phyloP scores from a whole-genome alignment of 1,139 yeast species.

The Lodderomyces parapsilosis region DNA sequence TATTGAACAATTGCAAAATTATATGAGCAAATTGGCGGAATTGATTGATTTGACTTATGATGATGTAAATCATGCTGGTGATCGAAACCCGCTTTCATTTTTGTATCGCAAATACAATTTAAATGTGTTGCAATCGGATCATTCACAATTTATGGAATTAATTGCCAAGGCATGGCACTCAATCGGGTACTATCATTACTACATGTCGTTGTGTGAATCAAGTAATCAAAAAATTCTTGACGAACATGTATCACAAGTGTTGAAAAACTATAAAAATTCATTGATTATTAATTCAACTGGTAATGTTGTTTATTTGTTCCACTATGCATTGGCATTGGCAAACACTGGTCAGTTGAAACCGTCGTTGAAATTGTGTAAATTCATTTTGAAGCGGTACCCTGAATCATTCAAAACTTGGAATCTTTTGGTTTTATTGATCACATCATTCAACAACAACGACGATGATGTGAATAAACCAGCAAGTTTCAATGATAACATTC shows the following conservation, averaged over 20 bases:
- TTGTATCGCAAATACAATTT: constrained; percentile 38
- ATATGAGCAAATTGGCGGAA: constrained; percentile 24
- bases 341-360: constrained; percentile 25
- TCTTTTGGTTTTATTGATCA: constrained; percentile 33
- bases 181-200: constrained; percentile 35
- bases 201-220: constrained; percentile 28
- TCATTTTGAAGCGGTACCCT: constrained; percentile 42
- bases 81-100: constrained; percentile 29
- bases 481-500: constrained; percentile 9
- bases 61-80: constrained; percentile 20
- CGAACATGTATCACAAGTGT: constrained; percentile 17
- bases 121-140: constrained; percentile 30
- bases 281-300: constrained; percentile 44
- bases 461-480: constrained; percentile 19
- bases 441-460: constrained; percentile 28
- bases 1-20: constrained; percentile 20
- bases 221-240: constrained; percentile 23
- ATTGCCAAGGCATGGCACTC: constrained; percentile 42
- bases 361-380: constrained; percentile 41
- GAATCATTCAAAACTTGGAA: constrained; percentile 50
- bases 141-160: constrained; percentile 28
- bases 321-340: constrained; percentile 39
- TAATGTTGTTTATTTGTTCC: constrained; percentile 28
- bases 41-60: constrained; percentile 31
- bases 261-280: constrained; percentile 33